These are phyloP conservation scores for Prosopis cineraria DNA, from an alignment of 306 rosid species.

Conservation along the genomic window DNA sequence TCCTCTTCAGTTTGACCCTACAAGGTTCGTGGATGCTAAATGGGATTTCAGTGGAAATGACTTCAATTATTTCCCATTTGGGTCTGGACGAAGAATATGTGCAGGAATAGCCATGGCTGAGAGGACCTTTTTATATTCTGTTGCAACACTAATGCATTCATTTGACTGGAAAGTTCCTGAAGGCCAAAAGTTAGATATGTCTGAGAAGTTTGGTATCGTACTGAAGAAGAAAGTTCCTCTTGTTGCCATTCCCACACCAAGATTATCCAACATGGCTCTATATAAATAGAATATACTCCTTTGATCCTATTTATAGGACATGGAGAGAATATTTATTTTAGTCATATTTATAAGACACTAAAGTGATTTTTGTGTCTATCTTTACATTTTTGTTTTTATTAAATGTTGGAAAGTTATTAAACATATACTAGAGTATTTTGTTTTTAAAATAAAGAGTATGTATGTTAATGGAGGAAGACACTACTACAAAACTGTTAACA, in stretches of 20 bases:
- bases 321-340: no score
- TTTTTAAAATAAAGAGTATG: no score
- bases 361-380: no score
- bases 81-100: conserved; percentile 74
- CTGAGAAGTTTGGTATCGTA: conserved; percentile 57
- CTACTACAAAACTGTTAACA: no score
- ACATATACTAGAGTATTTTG: no score
- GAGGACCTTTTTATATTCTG: conserved; percentile 50
- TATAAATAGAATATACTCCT: conserved; percentile 34
- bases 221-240: conserved; percentile 58
- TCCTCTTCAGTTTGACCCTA: conserved; percentile 61
- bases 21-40: conserved; percentile 49
- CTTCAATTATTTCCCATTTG: conserved; percentile 66
- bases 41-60: conserved; percentile 62
- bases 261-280: conserved; percentile 45
- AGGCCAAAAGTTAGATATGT: conserved; percentile 47
- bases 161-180: conserved; percentile 61
- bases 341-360: no score
- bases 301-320: no score
- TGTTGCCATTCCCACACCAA: conserved; percentile 56
- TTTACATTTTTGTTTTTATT: no score
- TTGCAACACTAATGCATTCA: conserved; percentile 62
- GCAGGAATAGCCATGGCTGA: conserved; percentile 78
- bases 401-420: no score
- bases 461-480: no score